Evolutionary conservation across 345 rosid genomes (phyloP).

Genomic region (Eutrema japonicum): DNA sequence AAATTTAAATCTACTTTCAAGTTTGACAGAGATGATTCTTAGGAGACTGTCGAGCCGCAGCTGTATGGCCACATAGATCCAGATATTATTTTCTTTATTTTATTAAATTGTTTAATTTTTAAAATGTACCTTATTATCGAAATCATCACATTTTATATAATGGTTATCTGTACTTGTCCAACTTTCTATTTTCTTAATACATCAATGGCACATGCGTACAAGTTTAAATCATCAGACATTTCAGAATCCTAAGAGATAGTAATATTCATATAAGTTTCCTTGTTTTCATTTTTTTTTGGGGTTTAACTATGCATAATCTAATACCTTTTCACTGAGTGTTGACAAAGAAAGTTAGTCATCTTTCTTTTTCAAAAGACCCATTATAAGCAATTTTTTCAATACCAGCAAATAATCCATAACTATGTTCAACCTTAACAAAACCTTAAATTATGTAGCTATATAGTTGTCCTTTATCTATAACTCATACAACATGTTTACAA

Average conservation of each 20-base stretch:
- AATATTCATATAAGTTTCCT: background rate
- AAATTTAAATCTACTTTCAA: background rate
- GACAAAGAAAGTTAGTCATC: background rate
- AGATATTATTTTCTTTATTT: conserved; percentile 7
- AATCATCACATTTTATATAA: conserved; percentile 6
- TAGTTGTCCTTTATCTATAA: background rate
- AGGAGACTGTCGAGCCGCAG: conserved; percentile 42
- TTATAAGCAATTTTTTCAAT: background rate
- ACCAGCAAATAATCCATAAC: background rate
- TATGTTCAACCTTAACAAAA: background rate
- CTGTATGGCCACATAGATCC: conserved; percentile 29
- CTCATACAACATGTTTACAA: background rate
- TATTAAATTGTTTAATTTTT: background rate
- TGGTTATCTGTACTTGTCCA: conserved; percentile 8
- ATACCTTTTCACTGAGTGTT: background rate
- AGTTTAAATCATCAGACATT: background rate
- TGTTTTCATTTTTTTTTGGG: background rate
- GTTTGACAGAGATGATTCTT: conserved; percentile 28
- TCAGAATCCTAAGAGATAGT: background rate
- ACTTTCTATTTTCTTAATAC: conserved; percentile 16
- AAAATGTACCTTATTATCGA: conserved; percentile 6
- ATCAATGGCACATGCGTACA: conserved; percentile 28
- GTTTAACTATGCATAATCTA: background rate
- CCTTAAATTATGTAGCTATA: background rate
- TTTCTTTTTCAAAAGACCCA: background rate